Evolutionary conservation across 495 filamentous ascomycete genomes (phyloP), one percentile per base, ranked within the genome.

Genomic region (Penicillium tannophilum): DNA sequence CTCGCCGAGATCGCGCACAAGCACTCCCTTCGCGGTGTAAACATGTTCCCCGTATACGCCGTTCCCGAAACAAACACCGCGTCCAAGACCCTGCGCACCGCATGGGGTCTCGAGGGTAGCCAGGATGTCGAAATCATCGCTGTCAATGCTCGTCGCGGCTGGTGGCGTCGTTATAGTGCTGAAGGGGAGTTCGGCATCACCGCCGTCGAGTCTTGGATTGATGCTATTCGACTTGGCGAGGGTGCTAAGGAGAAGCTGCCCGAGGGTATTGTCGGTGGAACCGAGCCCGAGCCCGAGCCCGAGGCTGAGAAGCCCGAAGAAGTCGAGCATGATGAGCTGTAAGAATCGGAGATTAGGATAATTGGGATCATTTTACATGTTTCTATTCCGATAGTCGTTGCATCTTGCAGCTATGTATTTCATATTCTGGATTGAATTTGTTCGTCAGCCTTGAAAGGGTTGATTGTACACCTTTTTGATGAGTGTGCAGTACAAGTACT

Each of bases 161-260:
- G 94, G 95, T 95, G 86, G 82, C 86, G 89, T 59, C 84, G 81
- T 39, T 95, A 88, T 63, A 74, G 80, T 36, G 82, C 86, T 23
- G 66, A 66, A 7, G 73, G 75, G 36, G 76, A 79, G 55, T 90
- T 85, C 59, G 79, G 77, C 11, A 67, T 81, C 31, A 79, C 79
- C 33, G 79, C 80, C 10, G 74, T 98, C 36, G 91, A 96, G 72
- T 76, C 79, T 53, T 98, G 92, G 92, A 81, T 98, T 60, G 94
- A 98, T 70, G 83, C 82, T 3, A 91, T 97, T 61, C 84, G 89
- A 24, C 77, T 98, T 68, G 91, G 92, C 46, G 95, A 97, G 63
- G 88, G 89, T 6, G 70, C 81, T 20, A 97, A 93, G 80, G 82
- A 87, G 70, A 90, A 87, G 76, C 64, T 98, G 42, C 92, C 93